Base-by-base conservation (phyloP, 1,284 basidiomycete genomes). In the Puccinia novopanici region DNA sequence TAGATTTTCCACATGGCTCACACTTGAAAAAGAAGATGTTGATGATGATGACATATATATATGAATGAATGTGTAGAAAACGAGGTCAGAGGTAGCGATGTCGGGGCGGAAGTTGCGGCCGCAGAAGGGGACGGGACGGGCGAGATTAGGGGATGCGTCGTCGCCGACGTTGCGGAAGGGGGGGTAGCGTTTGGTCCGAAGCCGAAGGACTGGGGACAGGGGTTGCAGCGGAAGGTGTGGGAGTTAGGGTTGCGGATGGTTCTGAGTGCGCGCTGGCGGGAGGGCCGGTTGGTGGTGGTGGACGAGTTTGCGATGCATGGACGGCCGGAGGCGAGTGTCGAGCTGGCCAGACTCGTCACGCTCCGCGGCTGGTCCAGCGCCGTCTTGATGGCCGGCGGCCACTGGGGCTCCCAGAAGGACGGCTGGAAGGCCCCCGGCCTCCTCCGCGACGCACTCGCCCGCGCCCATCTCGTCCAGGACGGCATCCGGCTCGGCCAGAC, bases 231-330 rank as follows among this genome's bases (percentile, higher is more conserved):
- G 81, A 95, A 96, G 86, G 92, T 97, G 79, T 90, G 94, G 55
- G 89, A 93, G 84, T 92, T 98, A 89, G 95, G 95, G n/a, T 91
- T 98, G 89, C 90, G 93, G 37, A 91, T 94, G 61, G 93, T 93
- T 0, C 87, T 98, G 71, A 94, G 92, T 82, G 89, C 90, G 52
- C 92, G 94, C 85, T 88, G 95, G 84, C 89, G 89, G 83, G 92
- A 94, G 82, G 89, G 90, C 45, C 87, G 89, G 45, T 87, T 98
- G 19, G 91, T 92, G 71, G 89, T 97, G 55, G 92, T 96, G 82
- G 87, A 89, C 40, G 24, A 50, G 22, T 67, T 65, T 61, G 30
- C 50, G 5, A 50, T 71, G 77, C 54, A 80, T 61, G 59, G 67
- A 12, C 52, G 24, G n/a, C 13, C 50, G 34, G 19, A 73, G 42